Evolutionary conservation across 73 alveolate species (phyloP), one percentile per base, ranked within the genome.

Genomic region (Paramecium bursaria): DNA sequence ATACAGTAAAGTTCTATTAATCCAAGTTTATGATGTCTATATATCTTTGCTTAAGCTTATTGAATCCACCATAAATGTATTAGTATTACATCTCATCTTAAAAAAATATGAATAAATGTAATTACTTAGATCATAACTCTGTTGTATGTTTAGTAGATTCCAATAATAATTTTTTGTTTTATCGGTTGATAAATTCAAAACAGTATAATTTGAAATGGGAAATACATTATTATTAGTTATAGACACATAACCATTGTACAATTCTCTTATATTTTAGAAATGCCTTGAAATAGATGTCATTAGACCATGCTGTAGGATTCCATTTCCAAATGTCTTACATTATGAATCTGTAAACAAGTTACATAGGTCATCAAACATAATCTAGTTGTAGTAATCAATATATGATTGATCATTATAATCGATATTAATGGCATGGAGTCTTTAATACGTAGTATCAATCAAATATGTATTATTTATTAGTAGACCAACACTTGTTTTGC

Each of bases 281-380:
- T 67, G 82, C 23, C 82, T 31, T 0, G 82, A 67, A 42, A 67
- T 57, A 2, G 82, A 42, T 14, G 82, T 67, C 82, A 67, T 67
- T 21, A 67, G 35, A 39, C 82, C 82, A 67, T 67, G 82, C 17
- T 31, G 39, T 17, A 67, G 50, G 0, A 67, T 67, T 15, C 82
- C 82, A 42, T 67, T 67, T 15, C 60, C 82, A 42, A 67, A 67
- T 2, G 82, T 15, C 4, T 31, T 25, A 42, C 82, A 67, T 1
- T 44, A 29, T 39, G 7, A 0, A 7, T 25, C 49, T 9, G 21
- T 15, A 3, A 19, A 19, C 7, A 4, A 25, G 19, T 42, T 19
- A 14, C 82, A 67, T 7, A 35, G 57, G 44, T 67, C 27, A n/a
- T 42, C 57, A 42, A 67, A 67, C 82, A 67, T 67, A 35, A 67